Percentiles rank a stretch among this genome's conserved stretches.
These are phyloP conservation scores for Geopyxis carbonaria DNA, from an alignment of 495 filamentous ascomycete genomes.

Conservation along the genomic window DNA sequence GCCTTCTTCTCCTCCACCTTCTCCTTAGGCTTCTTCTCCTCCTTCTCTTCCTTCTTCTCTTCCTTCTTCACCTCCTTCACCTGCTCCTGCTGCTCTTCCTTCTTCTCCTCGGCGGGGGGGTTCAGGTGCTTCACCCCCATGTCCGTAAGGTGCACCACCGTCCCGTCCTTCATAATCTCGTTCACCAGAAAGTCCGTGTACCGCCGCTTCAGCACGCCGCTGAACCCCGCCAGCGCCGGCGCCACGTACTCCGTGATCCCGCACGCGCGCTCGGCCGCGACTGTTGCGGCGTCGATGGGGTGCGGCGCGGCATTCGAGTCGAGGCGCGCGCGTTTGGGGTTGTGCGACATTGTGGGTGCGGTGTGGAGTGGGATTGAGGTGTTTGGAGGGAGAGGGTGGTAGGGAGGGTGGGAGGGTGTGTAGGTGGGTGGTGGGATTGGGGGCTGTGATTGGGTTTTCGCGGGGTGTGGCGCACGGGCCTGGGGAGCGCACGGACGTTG, in stretches of 20 bases:
- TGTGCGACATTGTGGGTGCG: no score
- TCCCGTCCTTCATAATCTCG: constrained; percentile 64
- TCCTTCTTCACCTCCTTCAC: constrained; percentile 2
- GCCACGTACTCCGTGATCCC: constrained; percentile 45
- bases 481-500: no score
- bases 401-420: no score
- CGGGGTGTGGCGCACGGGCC: no score
- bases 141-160: constrained; percentile 51
- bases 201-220: constrained; percentile 40
- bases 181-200: constrained; percentile 95
- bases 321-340: no score
- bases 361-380: no score
- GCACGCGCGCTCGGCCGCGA: constrained; percentile 32
- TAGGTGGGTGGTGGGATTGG: no score
- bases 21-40: not conserved
- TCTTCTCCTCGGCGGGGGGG: not conserved
- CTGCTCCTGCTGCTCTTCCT: not conserved
- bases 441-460: no score
- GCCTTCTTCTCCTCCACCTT: not conserved
- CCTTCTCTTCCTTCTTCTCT: not conserved
- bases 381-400: no score
- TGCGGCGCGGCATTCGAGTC: no score
- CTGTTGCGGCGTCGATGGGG: no score
- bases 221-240: constrained; percentile 33
- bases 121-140: not conserved